Conservation (phyloP, 2,329 filamentous ascomycete species). For the Diaporthe caulivora region DNA sequence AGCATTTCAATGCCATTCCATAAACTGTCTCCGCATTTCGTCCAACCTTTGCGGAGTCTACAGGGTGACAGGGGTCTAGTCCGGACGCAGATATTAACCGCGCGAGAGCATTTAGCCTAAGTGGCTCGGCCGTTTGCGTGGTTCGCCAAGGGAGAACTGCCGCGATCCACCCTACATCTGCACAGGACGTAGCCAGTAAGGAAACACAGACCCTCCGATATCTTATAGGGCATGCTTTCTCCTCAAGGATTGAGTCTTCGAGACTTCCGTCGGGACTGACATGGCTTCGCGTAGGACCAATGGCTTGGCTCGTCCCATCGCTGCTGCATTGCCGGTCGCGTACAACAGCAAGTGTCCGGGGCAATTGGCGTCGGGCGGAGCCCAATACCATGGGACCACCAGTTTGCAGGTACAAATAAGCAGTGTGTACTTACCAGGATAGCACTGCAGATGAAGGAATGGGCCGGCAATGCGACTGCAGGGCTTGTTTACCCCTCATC, state of each 20-base stretch:
- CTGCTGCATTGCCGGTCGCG: background rate
- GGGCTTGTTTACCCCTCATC: slow-evolving; percentile 36
- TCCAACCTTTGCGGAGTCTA: background rate
- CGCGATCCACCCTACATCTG: background rate
- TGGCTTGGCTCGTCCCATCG: background rate
- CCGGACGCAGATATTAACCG: background rate
- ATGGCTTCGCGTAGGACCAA: background rate
- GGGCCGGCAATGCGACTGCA: slow-evolving; percentile 17
- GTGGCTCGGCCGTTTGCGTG: background rate
- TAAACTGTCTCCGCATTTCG: too few relatives aligned
- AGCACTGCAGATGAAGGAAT: background rate
- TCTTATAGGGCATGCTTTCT: background rate
- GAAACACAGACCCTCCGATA: background rate
- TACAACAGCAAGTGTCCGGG: background rate
- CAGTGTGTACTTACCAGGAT: background rate
- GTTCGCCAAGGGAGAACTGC: background rate
- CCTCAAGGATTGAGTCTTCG: background rate
- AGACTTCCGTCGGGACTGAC: background rate
- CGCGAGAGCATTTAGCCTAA: slow-evolving; percentile 21
- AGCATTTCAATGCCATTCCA: background rate
- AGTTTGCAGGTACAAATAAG: background rate
- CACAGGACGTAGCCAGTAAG: background rate
- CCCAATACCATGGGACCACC: background rate
- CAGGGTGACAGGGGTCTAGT: background rate
- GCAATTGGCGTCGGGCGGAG: background rate